Evolutionary conservation across 257 asterid genomes (phyloP), one percentile per base, ranked within the genome.

Genomic region (Craterostigma plantagineum): DNA sequence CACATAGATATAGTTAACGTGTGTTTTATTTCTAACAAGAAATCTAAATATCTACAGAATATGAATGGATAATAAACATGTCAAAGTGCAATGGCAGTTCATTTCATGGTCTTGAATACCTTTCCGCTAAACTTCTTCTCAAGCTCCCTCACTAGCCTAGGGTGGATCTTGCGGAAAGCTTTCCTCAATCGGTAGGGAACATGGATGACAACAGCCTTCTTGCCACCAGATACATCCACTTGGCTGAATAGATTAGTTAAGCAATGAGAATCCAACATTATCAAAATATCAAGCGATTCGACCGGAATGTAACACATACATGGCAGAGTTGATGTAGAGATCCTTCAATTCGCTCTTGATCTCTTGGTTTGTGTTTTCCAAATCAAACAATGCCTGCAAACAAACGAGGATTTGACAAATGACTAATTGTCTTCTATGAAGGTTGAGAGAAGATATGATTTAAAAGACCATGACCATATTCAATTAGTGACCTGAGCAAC

Each of bases 51-150:
- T 23, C 6, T 6, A 23, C 6, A 6, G 30, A n/a, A 23, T 23
- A 23, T 23, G 2, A 6, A 23, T 2, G 30, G 30, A 23, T 23
- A 6, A 23, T 2, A 23, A 23, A 6, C 4, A 6, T 23, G 6
- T 23, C 6, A 23, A n/a, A n/a, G n/a, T n/a, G n/a, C n/a, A n/a
- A 23, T 23, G 30, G 30, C 6, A 23, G 30, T 23, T 23, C 6
- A 6, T 23, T 23, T 23, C 6, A 6, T 23, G 30, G 6, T 2
- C 6, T 23, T 23, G 30, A 23, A 23, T 70, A 84, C 96, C 90
- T 84, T 80, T 42, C 96, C 93, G 16, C 96, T 80, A 80, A 84
- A 84, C 53, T 84, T 84, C 85, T 84, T 80, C 68, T 84, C 96
- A 5, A 84, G 79, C 72, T 84, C 93, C 42, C 96, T 66, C 46